These are phyloP conservation scores for Brettanomyces sp. DNA, from an alignment of 805 yeast genomes.

Conservation along the genomic window DNA sequence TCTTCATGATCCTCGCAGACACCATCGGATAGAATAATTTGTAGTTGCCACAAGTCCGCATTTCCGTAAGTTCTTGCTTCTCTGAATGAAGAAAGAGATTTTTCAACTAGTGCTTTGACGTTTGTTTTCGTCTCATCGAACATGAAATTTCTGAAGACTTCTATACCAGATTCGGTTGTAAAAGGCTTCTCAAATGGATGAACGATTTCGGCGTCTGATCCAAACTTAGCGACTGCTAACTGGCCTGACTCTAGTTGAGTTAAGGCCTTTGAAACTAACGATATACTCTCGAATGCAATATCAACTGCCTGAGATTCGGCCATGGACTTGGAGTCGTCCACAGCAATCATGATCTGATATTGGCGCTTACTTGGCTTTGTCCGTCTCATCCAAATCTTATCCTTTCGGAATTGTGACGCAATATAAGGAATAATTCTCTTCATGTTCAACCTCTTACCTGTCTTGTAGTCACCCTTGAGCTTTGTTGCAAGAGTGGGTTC, in stretches of 20 bases:
- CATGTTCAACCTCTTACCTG: constrained; percentile 96
- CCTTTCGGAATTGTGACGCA: constrained; percentile 95
- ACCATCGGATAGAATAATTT: constrained; percentile 92
- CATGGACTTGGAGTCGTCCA: constrained; percentile 97
- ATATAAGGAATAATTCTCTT: constrained; percentile 95
- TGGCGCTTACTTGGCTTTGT: constrained; percentile 96
- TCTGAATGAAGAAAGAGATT: constrained; percentile 66
- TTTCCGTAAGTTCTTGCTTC: constrained; percentile 35
- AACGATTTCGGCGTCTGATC: constrained; percentile 72
- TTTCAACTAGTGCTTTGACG: constrained; percentile 60
- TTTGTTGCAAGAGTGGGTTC: constrained; percentile 97
- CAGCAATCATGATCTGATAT: constrained; percentile 94
- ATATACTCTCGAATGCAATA: constrained; percentile 89
- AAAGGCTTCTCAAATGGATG: constrained; percentile 88
- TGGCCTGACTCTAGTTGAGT: constrained; percentile 94
- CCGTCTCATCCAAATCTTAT: constrained; percentile 95
- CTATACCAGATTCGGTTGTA: constrained; percentile 73
- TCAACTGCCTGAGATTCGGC: constrained; percentile 84
- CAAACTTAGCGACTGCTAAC: constrained; percentile 81
- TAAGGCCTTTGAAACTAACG: constrained; percentile 86
- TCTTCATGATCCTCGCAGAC: constrained; percentile 91
- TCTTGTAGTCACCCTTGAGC: constrained; percentile 88
- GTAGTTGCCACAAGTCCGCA: constrained; percentile 82
- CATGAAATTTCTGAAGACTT: constrained; percentile 77
- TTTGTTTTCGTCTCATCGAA: constrained; percentile 86